Percentiles rank a stretch among this genome's conserved stretches.
Conservation (phyloP, 1,284 basidiomycete species). For the Cutaneotrichosporon mucoides region DNA sequence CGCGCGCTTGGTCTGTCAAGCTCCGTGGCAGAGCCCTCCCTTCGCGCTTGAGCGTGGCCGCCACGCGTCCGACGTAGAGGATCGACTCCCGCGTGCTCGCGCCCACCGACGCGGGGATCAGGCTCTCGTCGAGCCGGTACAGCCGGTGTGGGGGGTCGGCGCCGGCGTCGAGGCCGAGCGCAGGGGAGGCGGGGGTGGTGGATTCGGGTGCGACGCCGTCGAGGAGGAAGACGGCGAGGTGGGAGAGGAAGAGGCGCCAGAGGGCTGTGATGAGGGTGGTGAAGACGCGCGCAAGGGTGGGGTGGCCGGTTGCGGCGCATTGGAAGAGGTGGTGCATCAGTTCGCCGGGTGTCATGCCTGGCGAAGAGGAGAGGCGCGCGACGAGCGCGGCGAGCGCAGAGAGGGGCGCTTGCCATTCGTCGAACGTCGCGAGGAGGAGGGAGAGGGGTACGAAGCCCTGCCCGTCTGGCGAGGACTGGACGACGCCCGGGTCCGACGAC, state of each 20-base stretch:
- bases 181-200: slow-evolving; percentile 47
- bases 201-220: slow-evolving; percentile 57
- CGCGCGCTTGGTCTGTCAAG: slow-evolving; percentile 62
- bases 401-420: slow-evolving; percentile 77
- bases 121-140: slow-evolving; percentile 55
- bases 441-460: slow-evolving; percentile 71
- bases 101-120: slow-evolving; percentile 70
- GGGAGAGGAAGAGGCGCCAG: slow-evolving; percentile 72
- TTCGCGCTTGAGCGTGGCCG: slow-evolving; percentile 74
- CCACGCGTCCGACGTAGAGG: slow-evolving; percentile 77
- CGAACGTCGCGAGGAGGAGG: slow-evolving; percentile 70
- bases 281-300: slow-evolving; percentile 66
- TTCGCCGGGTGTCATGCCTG: slow-evolving; percentile 56
- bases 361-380: slow-evolving; percentile 55
- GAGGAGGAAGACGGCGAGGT: slow-evolving; percentile 70
- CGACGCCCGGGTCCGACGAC: slow-evolving; percentile 63
- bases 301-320: slow-evolving; percentile 68
- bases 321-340: slow-evolving; percentile 69
- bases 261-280: slow-evolving; percentile 63
- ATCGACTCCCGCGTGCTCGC: slow-evolving; percentile 70
- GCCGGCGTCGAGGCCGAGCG: slow-evolving; percentile 55
- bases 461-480: slow-evolving; percentile 53
- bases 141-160: slow-evolving; percentile 45
- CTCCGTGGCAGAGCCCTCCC: slow-evolving; percentile 66
- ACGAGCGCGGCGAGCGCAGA: slow-evolving; percentile 64